Base-by-base conservation (phyloP, 2,329 filamentous ascomycete genomes). In the Botrytis fragariae region DNA sequence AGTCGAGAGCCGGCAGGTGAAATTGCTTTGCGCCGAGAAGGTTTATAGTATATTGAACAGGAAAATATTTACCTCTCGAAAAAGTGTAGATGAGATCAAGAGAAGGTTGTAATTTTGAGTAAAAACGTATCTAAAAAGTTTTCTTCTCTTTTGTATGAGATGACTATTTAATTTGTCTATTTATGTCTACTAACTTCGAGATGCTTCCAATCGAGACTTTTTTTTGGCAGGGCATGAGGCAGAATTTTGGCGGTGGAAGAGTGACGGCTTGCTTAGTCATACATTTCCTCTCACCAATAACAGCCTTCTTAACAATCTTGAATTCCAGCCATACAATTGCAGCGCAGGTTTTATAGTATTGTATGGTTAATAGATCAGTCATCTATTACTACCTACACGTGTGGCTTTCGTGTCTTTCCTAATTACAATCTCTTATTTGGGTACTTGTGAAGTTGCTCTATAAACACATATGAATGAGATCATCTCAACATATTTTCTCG, bases 121-220 rank as follows among this genome's bases (percentile, higher is more conserved):
- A 25, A 29, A 25, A 32, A 32, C 44, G 42, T 22, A 32, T 22
- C 18, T 20, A 37, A 67, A 18, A 18, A 10, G 25, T 25, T n/a
- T 54, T 62, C 18, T 20, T 67, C n/a, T 20, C 22, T 67, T 67
- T 29, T 18, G 16, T 42, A 42, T 16, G 51, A 39, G 32, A 57
- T 57, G 35, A 8, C 45, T 54, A 14, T 54, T 39, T 54, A 54
- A 68, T 39, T 57, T 68, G 35, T 39, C 64, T 39, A 42, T 54
- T 68, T 14, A n/a, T 29, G 29, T 68, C 48, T 42, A 54, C 64
- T 10, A 57, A 37, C 64, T 68, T 68, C 64, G 64, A 68, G 64
- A 68, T 57, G 45, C 35, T 68, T 68, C 64, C 25, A 68, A 37
- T 68, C 48, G 12, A 29, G 48, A 39, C 64, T 57, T 62, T 62